Evolutionary conservation across 805 yeast genomes (phyloP), one percentile per base, ranked within the genome.

Genomic region (Pichia gijzeniarum): DNA sequence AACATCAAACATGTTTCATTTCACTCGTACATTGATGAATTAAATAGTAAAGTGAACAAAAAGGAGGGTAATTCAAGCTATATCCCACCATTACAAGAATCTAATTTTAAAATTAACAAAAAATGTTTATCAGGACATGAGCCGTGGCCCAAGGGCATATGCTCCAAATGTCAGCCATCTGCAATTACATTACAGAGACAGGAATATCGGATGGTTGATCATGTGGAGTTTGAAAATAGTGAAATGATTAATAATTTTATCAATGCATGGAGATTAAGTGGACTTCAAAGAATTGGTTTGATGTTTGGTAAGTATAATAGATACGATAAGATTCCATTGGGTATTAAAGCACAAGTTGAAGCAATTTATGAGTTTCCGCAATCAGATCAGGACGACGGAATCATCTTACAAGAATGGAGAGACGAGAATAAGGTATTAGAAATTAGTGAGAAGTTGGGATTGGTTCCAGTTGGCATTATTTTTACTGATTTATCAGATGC

Each of bases 111-210:
- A 43, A 86, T 91, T 27, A 68, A 79, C 51, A 69, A 72, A 44
- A 65, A 72, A 13, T 91, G 98, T 61, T 73, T 71, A 0, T 72
- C 78, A 35, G 96, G 96, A 0, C 99, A 91, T 63, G 79, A 82
- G 33, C 91, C 96, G 7, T 93, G 96, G 88, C 98, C 99, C 1
- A 74, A 70, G 43, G 96, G 97, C 1, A 89, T 93, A 53, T 91
- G 99, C 59, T 85, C 96, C 14, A 87, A 89, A 63, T 91, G 99
- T 65, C 98, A 91, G 64, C 98, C 99, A 1, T 81, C 96, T 1
- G 93, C 96, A 0, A 87, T 93, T 48, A 90, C 98, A 0, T 70
- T 93, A 50, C 95, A 85, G 63, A 89, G 81, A 63, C 99, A 93
- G 62, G 70, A 73, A 31, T 93, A 86, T 63, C 76, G 99, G 56